Evolutionary conservation across 2,329 filamentous ascomycete species (phyloP), one percentile per base, ranked within the genome.

Genomic region (Exophiala lecanii-corni): DNA sequence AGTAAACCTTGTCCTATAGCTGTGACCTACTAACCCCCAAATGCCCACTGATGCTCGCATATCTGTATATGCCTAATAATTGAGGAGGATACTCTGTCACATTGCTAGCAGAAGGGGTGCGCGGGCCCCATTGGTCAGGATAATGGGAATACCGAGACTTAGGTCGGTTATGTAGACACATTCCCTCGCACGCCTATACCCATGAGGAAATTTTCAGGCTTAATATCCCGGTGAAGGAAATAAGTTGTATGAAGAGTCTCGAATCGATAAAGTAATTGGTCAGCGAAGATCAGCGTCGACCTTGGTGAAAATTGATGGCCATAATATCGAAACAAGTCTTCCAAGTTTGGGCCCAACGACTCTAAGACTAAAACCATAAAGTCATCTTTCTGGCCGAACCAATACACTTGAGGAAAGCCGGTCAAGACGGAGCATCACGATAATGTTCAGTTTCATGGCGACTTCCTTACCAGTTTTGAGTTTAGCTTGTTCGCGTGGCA

Each of bases 141-240:
- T 36, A 31, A 33, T 25, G 53, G 21, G 56, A 49, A 43, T 56
- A 10, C 56, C 54, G 34, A 61, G 47, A 34, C 57, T 57, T 35
- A 62, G 53, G 41, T 61, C 59, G 34, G 58, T 49, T 42, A 54
- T 55, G 39, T 58, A 59, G 39, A 60, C 39, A 9, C 45, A 36
- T 60, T 60, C 12, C 54, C 57, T 32, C 51, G 43, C 35, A 45
- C 47, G 28, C 55, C 53, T 30, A 37, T 43, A 2, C 56, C 57
- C 28, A 60, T 44, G 16, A 61, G 46, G 43, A 59, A 59, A 37
- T 60, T 60, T 33, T 60, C 56, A 9, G 59, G 58, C 47, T 60
- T 60, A 42, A 61, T 45, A 31, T 60, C 56, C 19, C 53, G 53
- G 54, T 59, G 53, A 25, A 62, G 46, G 36, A 50, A 51, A 39